phyloP scores from a whole-genome alignment of 805 yeast species.

The Candida quercuum region DNA sequence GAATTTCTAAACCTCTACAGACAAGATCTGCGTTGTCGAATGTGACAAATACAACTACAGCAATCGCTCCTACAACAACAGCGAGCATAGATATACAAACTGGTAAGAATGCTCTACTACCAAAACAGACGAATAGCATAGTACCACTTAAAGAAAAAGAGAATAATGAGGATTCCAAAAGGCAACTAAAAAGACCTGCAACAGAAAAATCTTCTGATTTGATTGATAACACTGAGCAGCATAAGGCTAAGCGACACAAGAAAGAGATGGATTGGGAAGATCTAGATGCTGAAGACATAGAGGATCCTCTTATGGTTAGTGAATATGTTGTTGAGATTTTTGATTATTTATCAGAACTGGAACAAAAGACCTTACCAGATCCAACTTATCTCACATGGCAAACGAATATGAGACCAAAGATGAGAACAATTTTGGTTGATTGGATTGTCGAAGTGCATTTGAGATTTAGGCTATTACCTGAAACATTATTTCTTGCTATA shows the following conservation, averaged over 20 bases:
- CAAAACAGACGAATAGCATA: too few relatives aligned
- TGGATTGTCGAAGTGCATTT: constrained; percentile 91
- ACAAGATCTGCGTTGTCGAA: constrained; percentile 23
- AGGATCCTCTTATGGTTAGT: constrained; percentile 82
- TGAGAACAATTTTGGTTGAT: constrained; percentile 85
- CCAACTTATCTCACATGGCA: constrained; percentile 62
- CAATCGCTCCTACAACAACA: constrained; percentile 2
- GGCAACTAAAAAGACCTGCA: constrained; percentile 45
- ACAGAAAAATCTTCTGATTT: too few relatives aligned
- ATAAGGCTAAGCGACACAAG: constrained; percentile 11
- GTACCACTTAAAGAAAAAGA: constrained; percentile 1
- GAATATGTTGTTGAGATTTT: constrained; percentile 89
- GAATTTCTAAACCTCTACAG: neutral
- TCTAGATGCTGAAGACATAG: constrained; percentile 61
- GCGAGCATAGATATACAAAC: constrained; percentile 3
- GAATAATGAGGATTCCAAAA: constrained; percentile 12
- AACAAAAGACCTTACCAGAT: constrained; percentile 63
- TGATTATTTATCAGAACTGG: constrained; percentile 64
- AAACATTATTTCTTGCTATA: constrained; percentile 76
- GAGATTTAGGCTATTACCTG: constrained; percentile 78
- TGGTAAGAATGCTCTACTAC: too few relatives aligned
- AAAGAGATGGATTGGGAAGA: constrained; percentile 32
- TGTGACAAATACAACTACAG: constrained; percentile 24
- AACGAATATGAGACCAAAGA: constrained; percentile 66
- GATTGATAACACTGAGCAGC: neutral